Base-by-base conservation (phyloP, 495 filamentous ascomycete species). In the Glonium stellatum region DNA sequence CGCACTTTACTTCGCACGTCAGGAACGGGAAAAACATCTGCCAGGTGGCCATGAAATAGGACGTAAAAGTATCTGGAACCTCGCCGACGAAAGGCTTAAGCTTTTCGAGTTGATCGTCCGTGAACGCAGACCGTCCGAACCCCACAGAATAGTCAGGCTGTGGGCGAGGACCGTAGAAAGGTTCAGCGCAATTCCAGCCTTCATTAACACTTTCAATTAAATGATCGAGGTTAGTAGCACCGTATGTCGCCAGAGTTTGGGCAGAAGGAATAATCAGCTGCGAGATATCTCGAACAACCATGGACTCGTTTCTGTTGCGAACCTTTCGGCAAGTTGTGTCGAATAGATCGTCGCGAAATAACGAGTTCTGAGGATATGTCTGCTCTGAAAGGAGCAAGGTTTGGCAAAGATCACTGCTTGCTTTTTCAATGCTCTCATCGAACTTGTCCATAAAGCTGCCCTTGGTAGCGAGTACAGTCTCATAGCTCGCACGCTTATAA, bases 1-100 rank as follows among this genome's bases (percentile, higher is more conserved):
- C 67, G 44, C 67, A 72, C 64, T 75, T 76, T n/a, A 74, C 69
- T 59, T 76, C 72, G 34, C 64, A 66, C 1, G 71, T 72, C 1
- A 76, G 60, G 62, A 75, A 76, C 21, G 71, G 74, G 46, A 75
- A 72, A 55, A 71, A 72, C 67, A 76, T 76, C 23, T 71, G 52
- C 49, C 61, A 65, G 22, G 59, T 66, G 39, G 63, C 63, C 47
- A 52, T 56, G 21, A 62, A 59, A 44, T 31, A 66, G 23, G 60
- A 66, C 19, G 21, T 15, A n/a, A n/a, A n/a, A 42, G 58, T 48
- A 12, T 23, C 36, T 25, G 57, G 10, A 9, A 22, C 23, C 5
- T 34, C 54, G 54, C 56, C 56, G 6, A 59, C 5, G n/a, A 56
- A 56, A 13, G 19, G 12, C 13, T 23, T 11, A 1, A 59, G 5